Evolutionary conservation across 2,329 filamentous ascomycete species (phyloP), one percentile per base, ranked within the genome.

Genomic region (Ophiostoma tasmaniense): DNA sequence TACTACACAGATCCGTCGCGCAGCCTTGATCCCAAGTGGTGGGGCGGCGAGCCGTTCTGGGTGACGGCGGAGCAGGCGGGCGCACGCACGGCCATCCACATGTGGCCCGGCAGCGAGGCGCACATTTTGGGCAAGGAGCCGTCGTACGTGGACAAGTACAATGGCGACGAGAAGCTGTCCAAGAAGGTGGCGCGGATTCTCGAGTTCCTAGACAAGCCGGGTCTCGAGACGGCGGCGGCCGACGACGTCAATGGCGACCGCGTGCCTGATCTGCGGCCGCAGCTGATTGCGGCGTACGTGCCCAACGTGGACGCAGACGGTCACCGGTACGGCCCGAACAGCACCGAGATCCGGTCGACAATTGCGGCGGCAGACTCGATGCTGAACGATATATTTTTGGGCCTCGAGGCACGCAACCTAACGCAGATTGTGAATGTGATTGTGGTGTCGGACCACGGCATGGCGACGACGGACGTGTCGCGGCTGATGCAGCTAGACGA

Each of bases 101-200:
- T 99, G 95, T 99, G 95, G 95, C 95, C 95, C 1, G 95, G 95
- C 1, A 96, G 91, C 61, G 95, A 99, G 79, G 93, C 93, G 6
- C 89, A 92, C 76, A 90, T 96, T 71, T 83, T 87, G 14, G 82
- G 84, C n/a, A 81, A 89, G 22, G 88, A 93, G 64, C 92, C 93
- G 2, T 89, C 87, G 11, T 92, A 92, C 75, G 78, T 98, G 66
- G 95, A 98, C 80, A 89, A 88, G 74, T 99, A 86, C 80, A 94
- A 97, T 73, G 89, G 87, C 10, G 85, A 89, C 0, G 93, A 97
- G 79, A 76, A 81, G 39, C 83, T 99, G 1, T 77, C 85, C 0
- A 85, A 84, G 45, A 99, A 99, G 78, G 91, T 93, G 17, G 81
- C 87, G 39, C 86, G 93, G 59, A 87, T 98, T 7, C 81, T 99